Evolutionary conservation across 306 rosid genomes (phyloP), one percentile per base, ranked within the genome.

Genomic region (Purshia tridentata): DNA sequence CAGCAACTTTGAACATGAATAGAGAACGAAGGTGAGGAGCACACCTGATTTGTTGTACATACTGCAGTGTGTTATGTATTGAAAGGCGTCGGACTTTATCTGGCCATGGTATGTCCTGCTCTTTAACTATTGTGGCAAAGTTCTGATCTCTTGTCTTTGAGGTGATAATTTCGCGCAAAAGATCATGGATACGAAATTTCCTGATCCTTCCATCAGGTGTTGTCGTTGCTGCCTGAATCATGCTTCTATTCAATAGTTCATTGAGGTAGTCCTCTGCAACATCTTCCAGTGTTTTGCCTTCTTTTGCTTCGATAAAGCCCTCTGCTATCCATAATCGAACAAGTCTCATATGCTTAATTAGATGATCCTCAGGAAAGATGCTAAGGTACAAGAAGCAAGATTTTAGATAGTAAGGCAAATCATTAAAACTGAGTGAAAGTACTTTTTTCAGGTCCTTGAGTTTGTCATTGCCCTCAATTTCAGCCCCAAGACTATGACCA

Each of bases 271-370:
- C 71, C 40, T 82, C 83, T 66, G 91, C 91, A 67, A 87, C 87
- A n/a, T 73, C 77, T 85, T 87, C 91, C 70, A 5, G 46, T 57
- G 89, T 84, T 72, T 65, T 82, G 16, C 87, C 87, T 53, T 83
- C 87, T 67, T 80, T 84, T 23, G 64, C 73, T 42, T 46, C 73
- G 15, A 87, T 70, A 68, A 87, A 82, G 8, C 91, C 91, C 78
- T 87, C 89, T 0, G 89, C 89, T 76, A 87, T 76, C 91, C 91
- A 84, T 68, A 84, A 50, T 5, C 89, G 81, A 78, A 82, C 76
- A 68, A 87, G 23, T 58, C 87, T 76, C 84, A 58, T 76, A 8
- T 48, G 87, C 79, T 82, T 80, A 13, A 84, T 85, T 2, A 77
- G 79, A 47, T 82, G 56, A 67, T 75, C 75, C 44, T 78, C 82